A percentile compares a stretch with the other conserved stretches of the same genome.
Evolutionary conservation across 2,329 filamentous ascomycete species (phyloP).

Genomic region (Trematosphaeria pertusa): DNA sequence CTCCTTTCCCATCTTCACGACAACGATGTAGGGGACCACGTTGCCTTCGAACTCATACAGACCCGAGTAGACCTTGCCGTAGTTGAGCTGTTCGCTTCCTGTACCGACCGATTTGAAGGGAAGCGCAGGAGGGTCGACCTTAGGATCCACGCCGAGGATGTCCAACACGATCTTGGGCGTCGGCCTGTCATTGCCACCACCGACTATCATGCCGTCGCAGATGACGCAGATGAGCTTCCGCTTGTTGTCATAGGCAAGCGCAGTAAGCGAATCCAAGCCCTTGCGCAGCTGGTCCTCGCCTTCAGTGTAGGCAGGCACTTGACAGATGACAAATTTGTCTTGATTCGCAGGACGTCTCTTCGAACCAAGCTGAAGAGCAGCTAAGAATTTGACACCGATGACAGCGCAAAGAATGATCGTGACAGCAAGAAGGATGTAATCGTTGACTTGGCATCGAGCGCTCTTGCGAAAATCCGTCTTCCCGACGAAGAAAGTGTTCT

Average conservation of each 20-base stretch:
- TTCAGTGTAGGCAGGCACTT: conserved; percentile 97
- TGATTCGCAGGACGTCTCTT: conserved; percentile 89
- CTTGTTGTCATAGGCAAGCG: conserved; percentile 97
- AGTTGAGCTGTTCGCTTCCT: conserved; percentile 93
- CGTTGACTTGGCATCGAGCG: conserved; percentile 82
- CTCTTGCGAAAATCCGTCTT: conserved; percentile 82
- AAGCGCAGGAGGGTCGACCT: conserved; percentile 91
- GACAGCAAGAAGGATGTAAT: conserved; percentile 87
- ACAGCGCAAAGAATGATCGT: conserved; percentile 83
- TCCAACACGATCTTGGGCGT: conserved; percentile 98
- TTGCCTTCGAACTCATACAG: conserved; percentile 98
- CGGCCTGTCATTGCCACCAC: conserved; percentile 92
- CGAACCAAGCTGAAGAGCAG: conserved; percentile 90
- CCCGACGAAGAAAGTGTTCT: conserved; percentile 83
- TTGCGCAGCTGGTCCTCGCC: conserved; percentile 94
- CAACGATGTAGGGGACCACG: conserved; percentile 92
- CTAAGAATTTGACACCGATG: conserved; percentile 86
- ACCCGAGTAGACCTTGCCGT: conserved; percentile 97
- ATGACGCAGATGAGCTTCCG: conserved; percentile 95
- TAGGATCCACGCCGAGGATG: conserved; percentile 95
- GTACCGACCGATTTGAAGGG: conserved; percentile 92
- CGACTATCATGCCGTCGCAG: conserved; percentile 96
- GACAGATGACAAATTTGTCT: conserved; percentile 98
- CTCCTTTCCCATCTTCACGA: conserved; percentile 97
- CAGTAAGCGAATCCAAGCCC: conserved; percentile 91